These are phyloP conservation scores for Cicer bijugum DNA, from an alignment of 306 rosid species.

Conservation along the genomic window DNA sequence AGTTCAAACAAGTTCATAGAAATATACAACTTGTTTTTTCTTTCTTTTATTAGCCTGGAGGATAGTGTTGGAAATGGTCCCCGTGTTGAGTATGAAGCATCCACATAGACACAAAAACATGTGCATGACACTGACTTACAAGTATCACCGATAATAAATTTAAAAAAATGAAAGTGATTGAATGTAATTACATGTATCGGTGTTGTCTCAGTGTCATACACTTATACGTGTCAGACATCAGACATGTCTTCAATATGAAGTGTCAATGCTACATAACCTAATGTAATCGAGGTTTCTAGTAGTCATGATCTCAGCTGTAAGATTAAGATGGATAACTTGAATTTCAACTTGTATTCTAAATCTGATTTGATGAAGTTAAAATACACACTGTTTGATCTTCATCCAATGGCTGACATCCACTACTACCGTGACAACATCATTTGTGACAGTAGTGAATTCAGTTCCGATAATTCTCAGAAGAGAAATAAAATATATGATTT, in stretches of 20 bases:
- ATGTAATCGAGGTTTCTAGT: background rate
- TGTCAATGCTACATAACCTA: background rate
- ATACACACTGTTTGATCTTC: background rate
- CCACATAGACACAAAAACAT: background rate
- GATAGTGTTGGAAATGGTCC: background rate
- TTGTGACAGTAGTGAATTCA: background rate
- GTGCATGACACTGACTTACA: background rate
- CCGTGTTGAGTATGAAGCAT: background rate
- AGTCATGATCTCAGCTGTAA: background rate
- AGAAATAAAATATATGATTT: background rate
- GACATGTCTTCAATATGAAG: background rate
- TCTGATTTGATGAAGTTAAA: background rate
- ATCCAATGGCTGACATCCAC: background rate
- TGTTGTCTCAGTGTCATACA: background rate
- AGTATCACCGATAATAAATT: background rate
- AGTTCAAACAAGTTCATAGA: constrained; percentile 3
- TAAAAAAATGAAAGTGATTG: background rate
- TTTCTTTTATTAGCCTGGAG: background rate
- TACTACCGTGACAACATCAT: background rate
- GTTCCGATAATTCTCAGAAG: background rate
- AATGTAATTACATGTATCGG: background rate
- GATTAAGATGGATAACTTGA: background rate
- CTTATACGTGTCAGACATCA: background rate
- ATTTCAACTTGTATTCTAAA: background rate
- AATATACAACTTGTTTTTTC: constrained; percentile 7